A percentile compares a stretch with the other conserved stretches of the same genome.
These are phyloP conservation scores for Fusarium camptoceras DNA, from an alignment of 2,329 filamentous ascomycete species.

Conservation along the genomic window DNA sequence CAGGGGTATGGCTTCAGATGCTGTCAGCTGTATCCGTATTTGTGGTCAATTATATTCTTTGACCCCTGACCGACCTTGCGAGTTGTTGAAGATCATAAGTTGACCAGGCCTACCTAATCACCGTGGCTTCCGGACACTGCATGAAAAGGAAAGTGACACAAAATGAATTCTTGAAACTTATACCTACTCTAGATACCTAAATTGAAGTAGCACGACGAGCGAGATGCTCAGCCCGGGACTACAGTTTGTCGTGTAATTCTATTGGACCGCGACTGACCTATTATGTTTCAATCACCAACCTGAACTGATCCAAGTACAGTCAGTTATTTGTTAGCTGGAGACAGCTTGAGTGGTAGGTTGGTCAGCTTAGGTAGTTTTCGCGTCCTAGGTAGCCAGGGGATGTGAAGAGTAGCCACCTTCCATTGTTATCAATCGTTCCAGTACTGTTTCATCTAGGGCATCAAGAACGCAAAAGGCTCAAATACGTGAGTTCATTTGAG, in stretches of 20 bases:
- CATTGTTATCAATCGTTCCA: background rate
- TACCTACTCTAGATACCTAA: background rate
- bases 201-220: background rate
- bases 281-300: background rate
- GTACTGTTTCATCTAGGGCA: background rate
- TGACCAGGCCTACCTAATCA: background rate
- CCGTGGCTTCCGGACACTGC: background rate
- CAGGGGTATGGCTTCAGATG: background rate
- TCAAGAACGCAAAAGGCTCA: background rate
- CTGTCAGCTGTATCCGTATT: slow-evolving; percentile 1
- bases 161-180: background rate
- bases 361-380: slow-evolving; percentile 12
- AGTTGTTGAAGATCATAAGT: slow-evolving; percentile 25
- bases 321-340: background rate
- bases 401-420: background rate
- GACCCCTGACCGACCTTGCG: slow-evolving; percentile 23
- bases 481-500: background rate
- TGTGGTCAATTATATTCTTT: slow-evolving; percentile 15
- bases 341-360: slow-evolving; percentile 1
- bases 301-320: background rate
- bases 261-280: slow-evolving; percentile 18
- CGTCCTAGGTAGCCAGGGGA: background rate
- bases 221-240: background rate
- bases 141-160: background rate
- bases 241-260: slow-evolving; percentile 17